phyloP scores from a whole-genome alignment of 176 grass and related monocot genomes.

The Melocanna baccifera region DNA sequence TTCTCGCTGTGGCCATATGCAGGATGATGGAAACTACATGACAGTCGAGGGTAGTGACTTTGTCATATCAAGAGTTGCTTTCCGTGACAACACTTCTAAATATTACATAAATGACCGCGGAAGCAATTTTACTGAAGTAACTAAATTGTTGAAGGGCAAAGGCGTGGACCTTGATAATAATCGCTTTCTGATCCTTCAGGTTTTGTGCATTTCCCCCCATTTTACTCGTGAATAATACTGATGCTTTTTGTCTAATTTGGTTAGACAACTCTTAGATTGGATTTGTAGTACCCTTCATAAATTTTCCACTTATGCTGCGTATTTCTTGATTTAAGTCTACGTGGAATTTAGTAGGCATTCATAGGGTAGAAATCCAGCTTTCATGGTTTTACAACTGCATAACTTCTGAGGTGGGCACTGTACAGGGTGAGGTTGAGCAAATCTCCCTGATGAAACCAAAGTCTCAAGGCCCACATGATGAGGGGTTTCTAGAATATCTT shows the following conservation, averaged over 20 bases:
- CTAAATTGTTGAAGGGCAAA: conserved; percentile 79
- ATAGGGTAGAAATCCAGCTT: neutral
- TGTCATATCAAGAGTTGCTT: conserved; percentile 80
- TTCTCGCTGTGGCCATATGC: conserved; percentile 25
- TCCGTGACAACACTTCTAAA: conserved; percentile 86
- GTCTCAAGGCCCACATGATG: conserved; percentile 84
- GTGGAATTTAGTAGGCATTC: conserved; percentile 5
- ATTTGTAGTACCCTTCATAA: neutral
- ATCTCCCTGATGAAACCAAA: conserved; percentile 99
- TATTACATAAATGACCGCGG: conserved; percentile 89
- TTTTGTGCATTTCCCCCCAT: conserved; percentile 30
- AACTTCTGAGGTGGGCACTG: conserved; percentile 28
- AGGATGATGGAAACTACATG: conserved; percentile 79
- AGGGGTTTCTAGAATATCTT: conserved; percentile 97
- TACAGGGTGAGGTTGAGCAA: conserved; percentile 96
- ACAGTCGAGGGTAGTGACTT: conserved; percentile 81
- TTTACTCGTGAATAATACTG: conserved; percentile 1
- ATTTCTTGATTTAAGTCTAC: neutral
- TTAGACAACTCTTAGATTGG: neutral
- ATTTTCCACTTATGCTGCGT: neutral
- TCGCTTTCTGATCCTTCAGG: conserved; percentile 97
- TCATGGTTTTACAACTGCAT: conserved; percentile 13
- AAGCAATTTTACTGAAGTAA: conserved; percentile 98
- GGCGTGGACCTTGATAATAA: conserved; percentile 99
- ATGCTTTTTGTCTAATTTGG: neutral